A percentile compares a stretch with the other conserved stretches of the same genome.
phyloP scores from a whole-genome alignment of 306 rosid genomes.

The Delonix regia region DNA sequence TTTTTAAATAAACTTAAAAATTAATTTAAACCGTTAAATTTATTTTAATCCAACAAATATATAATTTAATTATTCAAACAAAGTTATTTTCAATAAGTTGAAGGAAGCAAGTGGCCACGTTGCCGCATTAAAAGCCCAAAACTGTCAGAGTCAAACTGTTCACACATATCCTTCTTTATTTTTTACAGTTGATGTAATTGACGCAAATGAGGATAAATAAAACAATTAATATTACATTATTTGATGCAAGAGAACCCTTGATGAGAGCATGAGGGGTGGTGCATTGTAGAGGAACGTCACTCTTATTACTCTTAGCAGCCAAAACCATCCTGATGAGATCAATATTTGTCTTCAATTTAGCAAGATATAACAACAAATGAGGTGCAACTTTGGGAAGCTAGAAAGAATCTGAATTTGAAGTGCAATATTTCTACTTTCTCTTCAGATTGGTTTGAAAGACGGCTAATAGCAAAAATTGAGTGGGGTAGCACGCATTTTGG shows the following conservation, averaged over 20 bases:
- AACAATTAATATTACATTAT: not conserved
- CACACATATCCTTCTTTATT: not conserved
- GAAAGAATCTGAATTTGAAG: not conserved
- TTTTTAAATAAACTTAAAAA: no score
- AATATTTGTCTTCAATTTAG: not conserved
- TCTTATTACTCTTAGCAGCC: constrained; percentile 2
- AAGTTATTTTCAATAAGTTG: no score
- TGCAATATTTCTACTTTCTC: not conserved
- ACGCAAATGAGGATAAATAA: not conserved
- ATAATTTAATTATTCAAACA: no score
- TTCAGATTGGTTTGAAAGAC: not conserved
- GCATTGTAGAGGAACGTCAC: not conserved
- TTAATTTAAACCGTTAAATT: no score
- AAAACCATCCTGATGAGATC: not conserved
- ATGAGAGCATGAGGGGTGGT: not conserved
- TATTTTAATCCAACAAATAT: no score
- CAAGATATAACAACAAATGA: not conserved
- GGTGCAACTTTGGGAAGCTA: not conserved
- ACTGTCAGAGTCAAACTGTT: not conserved
- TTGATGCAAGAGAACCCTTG: not conserved
- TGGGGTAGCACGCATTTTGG: not conserved
- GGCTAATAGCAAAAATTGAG: not conserved
- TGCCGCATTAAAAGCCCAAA: not conserved
- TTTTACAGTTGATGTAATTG: not conserved
- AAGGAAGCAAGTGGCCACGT: not conserved